phyloP scores from a whole-genome alignment of 371 early-diverging fungal genomes.

The Cladochytrium tenue region DNA sequence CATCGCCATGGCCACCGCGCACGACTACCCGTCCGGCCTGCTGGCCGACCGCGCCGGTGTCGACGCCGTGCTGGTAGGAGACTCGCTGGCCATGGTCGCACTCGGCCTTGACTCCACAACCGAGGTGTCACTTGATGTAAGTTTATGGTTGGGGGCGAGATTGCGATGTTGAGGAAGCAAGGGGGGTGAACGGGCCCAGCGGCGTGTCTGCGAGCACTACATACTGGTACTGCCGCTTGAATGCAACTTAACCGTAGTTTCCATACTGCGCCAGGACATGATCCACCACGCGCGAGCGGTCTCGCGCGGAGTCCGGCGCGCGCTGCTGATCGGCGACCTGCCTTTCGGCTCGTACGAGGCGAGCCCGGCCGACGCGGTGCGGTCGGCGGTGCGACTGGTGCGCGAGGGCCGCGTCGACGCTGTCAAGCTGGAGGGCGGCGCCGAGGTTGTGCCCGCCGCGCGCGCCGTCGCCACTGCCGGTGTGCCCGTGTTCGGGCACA shows the following conservation, averaged over 20 bases:
- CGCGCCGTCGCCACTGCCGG: conserved; percentile 76
- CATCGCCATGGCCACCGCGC: conserved; percentile 36
- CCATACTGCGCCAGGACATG: too few species aligned
- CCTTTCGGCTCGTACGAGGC: conserved; percentile 92
- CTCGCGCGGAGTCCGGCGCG: conserved; percentile 70
- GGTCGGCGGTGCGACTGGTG: conserved; percentile 74
- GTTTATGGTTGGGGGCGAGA: conserved; percentile 2
- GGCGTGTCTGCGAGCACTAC: background rate
- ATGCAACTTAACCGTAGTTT: too few species aligned
- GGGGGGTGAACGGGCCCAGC: background rate
- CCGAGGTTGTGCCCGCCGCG: conserved; percentile 76
- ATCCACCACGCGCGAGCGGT: conserved; percentile 91
- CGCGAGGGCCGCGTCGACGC: conserved; percentile 90
- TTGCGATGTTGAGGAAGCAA: background rate
- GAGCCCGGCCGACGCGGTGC: conserved; percentile 71
- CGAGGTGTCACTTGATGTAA: conserved; percentile 81
- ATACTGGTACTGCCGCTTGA: too few species aligned
- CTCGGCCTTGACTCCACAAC: conserved; percentile 86
- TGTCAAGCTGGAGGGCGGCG: conserved; percentile 93
- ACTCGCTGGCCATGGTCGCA: conserved; percentile 94
- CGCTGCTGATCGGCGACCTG: conserved; percentile 85
- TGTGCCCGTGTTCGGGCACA: conserved; percentile 89
- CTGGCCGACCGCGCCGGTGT: conserved; percentile 79
- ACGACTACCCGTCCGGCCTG: conserved; percentile 84
- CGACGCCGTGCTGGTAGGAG: conserved; percentile 91